These are phyloP conservation scores for Claviceps quebecensis DNA, from an alignment of 2,329 filamentous ascomycete species.

Conservation along the genomic window DNA sequence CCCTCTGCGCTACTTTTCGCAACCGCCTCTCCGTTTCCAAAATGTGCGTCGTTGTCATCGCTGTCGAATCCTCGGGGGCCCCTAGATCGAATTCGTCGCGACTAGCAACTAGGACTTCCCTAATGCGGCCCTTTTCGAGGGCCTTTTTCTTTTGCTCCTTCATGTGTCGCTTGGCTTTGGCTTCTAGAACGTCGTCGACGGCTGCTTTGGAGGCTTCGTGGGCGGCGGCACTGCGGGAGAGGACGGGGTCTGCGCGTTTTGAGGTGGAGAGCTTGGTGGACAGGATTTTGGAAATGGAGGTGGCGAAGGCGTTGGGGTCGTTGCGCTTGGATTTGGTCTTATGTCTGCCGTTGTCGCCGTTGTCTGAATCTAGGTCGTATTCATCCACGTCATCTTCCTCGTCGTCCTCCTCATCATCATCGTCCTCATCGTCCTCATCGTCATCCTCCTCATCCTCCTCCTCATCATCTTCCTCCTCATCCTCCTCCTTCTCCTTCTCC, in stretches of 20 bases:
- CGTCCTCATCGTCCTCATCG: slow-evolving; percentile 23
- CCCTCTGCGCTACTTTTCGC: slow-evolving; percentile 77
- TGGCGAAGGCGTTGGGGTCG: slow-evolving; percentile 82
- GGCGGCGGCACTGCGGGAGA: slow-evolving; percentile 67
- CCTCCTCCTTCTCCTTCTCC: slow-evolving; percentile 17
- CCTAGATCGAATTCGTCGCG: slow-evolving; percentile 35
- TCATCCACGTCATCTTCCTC: slow-evolving; percentile 21
- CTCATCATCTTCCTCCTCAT: slow-evolving; percentile 12
- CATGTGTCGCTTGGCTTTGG: slow-evolving; percentile 65
- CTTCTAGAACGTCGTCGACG: slow-evolving; percentile 64
- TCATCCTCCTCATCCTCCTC: slow-evolving; percentile 16
- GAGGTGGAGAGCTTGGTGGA: slow-evolving; percentile 72
- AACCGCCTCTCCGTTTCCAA: slow-evolving; percentile 64
- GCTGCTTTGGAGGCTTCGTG: slow-evolving; percentile 58
- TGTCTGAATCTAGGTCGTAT: slow-evolving; percentile 15
- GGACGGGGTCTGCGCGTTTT: slow-evolving; percentile 78
- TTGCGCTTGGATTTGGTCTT: slow-evolving; percentile 65
- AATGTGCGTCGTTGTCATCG: slow-evolving; percentile 32
- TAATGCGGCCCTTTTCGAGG: slow-evolving; percentile 74
- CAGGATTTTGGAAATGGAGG: slow-evolving; percentile 84
- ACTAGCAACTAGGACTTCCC: slow-evolving; percentile 61
- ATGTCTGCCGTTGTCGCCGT: background rate
- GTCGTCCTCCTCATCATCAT: slow-evolving; percentile 18
- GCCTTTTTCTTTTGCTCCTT: slow-evolving; percentile 67
- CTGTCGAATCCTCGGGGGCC: slow-evolving; percentile 15